These are phyloP conservation scores for Neoascochyta sp. DNA, from an alignment of 2,329 filamentous ascomycete species.

Conservation along the genomic window DNA sequence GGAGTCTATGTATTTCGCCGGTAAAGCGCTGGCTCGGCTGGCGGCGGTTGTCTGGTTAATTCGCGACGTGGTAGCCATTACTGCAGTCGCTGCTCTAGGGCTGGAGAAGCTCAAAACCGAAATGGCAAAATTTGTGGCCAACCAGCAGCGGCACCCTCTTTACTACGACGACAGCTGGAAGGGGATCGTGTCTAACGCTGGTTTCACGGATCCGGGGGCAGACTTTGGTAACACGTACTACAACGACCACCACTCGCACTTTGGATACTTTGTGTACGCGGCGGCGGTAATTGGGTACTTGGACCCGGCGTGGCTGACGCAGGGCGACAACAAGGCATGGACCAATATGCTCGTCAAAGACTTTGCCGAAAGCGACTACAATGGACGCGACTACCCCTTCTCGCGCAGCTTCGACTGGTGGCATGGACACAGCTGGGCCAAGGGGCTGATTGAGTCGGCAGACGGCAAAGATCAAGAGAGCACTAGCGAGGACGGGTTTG, in stretches of 20 bases:
- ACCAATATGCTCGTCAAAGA: slow-evolving; percentile 84
- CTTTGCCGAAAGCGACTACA: slow-evolving; percentile 73
- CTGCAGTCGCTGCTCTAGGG: slow-evolving; percentile 46
- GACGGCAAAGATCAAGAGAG: slow-evolving; percentile 86
- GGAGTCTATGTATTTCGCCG: slow-evolving; percentile 89
- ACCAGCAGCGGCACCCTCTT: slow-evolving; percentile 47
- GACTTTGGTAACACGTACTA: slow-evolving; percentile 88
- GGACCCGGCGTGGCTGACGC: slow-evolving; percentile 66
- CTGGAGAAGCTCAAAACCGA: slow-evolving; percentile 48
- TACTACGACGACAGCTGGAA: slow-evolving; percentile 65
- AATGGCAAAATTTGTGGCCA: slow-evolving; percentile 47
- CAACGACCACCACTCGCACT: slow-evolving; percentile 65
- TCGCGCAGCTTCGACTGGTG: slow-evolving; percentile 90
- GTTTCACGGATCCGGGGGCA: slow-evolving; percentile 65
- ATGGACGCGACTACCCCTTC: slow-evolving; percentile 63
- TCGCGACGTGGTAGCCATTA: slow-evolving; percentile 58
- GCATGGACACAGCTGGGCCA: slow-evolving; percentile 91
- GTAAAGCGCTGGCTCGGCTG: slow-evolving; percentile 53
- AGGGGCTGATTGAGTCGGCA: slow-evolving; percentile 64
- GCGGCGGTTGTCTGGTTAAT: slow-evolving; percentile 45
- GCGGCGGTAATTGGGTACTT: slow-evolving; percentile 79
- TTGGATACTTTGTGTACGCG: slow-evolving; percentile 82
- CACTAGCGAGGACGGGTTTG: slow-evolving; percentile 85
- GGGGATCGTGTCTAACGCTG: slow-evolving; percentile 73
- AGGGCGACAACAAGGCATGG: slow-evolving; percentile 66